phyloP scores from a whole-genome alignment of 306 rosid genomes.

The Quercus alba region DNA sequence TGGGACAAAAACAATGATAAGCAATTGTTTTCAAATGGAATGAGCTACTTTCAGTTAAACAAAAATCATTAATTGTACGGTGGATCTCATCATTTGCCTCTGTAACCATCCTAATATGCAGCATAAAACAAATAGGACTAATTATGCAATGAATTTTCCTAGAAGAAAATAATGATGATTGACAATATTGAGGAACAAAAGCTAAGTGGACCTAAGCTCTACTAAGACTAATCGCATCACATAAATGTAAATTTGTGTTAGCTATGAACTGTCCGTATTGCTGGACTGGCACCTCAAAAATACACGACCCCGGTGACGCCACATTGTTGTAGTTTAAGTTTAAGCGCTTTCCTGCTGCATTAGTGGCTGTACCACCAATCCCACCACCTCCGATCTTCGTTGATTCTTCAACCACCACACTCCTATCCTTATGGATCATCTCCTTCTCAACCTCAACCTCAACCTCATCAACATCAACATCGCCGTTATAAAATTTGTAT shows the following conservation, averaged over 20 bases:
- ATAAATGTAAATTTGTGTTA: neutral
- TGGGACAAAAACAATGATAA: no score
- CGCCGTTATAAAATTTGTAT: no score
- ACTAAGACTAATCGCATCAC: no score
- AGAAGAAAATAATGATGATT: neutral
- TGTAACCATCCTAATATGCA: no score
- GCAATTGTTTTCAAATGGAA: no score
- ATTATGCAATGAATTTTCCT: neutral
- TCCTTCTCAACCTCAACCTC: neutral
- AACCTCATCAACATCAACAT: neutral
- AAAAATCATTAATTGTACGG: no score
- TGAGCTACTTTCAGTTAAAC: no score
- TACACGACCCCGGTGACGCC: slow-evolving; percentile 20
- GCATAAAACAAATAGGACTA: no score
- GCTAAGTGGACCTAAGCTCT: no score
- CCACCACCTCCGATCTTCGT: neutral
- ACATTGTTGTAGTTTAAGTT: slow-evolving; percentile 21
- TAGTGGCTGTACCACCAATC: neutral
- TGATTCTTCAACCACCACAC: neutral
- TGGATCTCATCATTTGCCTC: no score
- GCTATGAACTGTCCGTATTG: slow-evolving; percentile 42
- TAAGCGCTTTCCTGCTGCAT: slow-evolving; percentile 18
- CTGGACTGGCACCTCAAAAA: slow-evolving; percentile 38
- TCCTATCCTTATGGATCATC: neutral
- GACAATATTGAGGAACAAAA: neutral